Base-by-base conservation (phyloP, 257 asterid genomes). In the Salvia miltiorrhiza region DNA sequence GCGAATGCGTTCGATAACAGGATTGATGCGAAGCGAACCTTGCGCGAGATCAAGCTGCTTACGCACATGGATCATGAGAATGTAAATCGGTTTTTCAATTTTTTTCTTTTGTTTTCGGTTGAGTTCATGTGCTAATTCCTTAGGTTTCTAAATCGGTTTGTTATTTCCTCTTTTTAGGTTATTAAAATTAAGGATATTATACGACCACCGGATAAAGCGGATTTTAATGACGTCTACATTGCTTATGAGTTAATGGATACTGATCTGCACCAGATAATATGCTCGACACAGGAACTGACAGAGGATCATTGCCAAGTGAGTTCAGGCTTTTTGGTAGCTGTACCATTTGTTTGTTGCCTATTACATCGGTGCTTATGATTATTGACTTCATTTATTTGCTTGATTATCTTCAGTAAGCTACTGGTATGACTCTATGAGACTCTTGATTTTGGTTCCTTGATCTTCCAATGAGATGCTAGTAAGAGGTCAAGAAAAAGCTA, bases 41-140 rank as follows among this genome's bases (percentile, higher is more conserved):
- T 91, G 76, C 90, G 96, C 7, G 96, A 91, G 65, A 91, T 92
- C 76, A 87, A 92, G 82, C 95, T 92, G 70, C 93, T 92, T 17
- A 83, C 90, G 12, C 98, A 92, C 72, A 89, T 92, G 97, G 97
- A 87, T 77, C 97, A 92, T 68, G 98, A 86, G 59, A 87, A 92
- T 75, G 98, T 92, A 21, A 62, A 63, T 64, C 23, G 67, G 47
- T 47, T 47, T 41, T 9, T 23, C 4, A 2, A 4, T 37, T 40
- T 14, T 54, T 44, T 20, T 53, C n/a, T 60, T 21, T 28, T 28
- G 32, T 19, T 20, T 24, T 39, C 23, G 63, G 30, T 44, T 61
- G 37, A 63, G 56, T 20, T 48, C 54, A 5, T 56, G 57, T 40
- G 35, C 37, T 44, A 12, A 35, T 30, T 23, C 24, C 55, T 65